These are phyloP conservation scores for Cladosporium sphaerospermum DNA, from an alignment of 2,329 filamentous ascomycete species.

Conservation along the genomic window DNA sequence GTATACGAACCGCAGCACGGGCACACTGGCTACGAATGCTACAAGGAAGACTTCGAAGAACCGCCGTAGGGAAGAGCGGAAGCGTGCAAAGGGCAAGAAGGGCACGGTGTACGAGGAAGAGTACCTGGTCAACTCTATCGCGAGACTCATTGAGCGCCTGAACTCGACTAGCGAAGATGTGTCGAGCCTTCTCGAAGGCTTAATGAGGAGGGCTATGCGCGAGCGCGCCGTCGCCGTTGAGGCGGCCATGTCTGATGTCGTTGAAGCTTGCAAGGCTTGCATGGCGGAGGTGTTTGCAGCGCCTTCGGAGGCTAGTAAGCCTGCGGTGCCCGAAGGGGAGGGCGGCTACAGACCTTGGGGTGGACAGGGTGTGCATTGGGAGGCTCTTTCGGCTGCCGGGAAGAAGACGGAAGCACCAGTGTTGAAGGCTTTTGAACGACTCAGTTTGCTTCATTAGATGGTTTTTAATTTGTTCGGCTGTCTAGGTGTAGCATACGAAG, in stretches of 20 bases:
- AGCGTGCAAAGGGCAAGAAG: constrained; percentile 89
- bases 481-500: too few relatives aligned
- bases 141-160: constrained; percentile 74
- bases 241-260: constrained; percentile 65
- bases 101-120: constrained; percentile 97
- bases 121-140: constrained; percentile 84
- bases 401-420: constrained; percentile 42
- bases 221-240: constrained; percentile 79
- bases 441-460: constrained; percentile 34
- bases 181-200: constrained; percentile 64
- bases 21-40: constrained; percentile 66
- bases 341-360: constrained; percentile 30
- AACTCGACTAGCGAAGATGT: constrained; percentile 68
- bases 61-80: constrained; percentile 82
- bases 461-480: neutral
- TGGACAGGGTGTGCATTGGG: constrained; percentile 42
- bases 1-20: constrained; percentile 70
- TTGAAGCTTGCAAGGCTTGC: constrained; percentile 61
- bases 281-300: constrained; percentile 64
- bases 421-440: constrained; percentile 46
- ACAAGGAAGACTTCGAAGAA: constrained; percentile 82
- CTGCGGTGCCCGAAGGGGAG: constrained; percentile 14
- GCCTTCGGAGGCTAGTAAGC: constrained; percentile 8
- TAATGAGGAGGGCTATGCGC: constrained; percentile 76
- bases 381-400: constrained; percentile 34